These are phyloP conservation scores for Bolboschoenoplectus hybrid DNA, from an alignment of 202 grass and related monocot species.

Conservation along the genomic window DNA sequence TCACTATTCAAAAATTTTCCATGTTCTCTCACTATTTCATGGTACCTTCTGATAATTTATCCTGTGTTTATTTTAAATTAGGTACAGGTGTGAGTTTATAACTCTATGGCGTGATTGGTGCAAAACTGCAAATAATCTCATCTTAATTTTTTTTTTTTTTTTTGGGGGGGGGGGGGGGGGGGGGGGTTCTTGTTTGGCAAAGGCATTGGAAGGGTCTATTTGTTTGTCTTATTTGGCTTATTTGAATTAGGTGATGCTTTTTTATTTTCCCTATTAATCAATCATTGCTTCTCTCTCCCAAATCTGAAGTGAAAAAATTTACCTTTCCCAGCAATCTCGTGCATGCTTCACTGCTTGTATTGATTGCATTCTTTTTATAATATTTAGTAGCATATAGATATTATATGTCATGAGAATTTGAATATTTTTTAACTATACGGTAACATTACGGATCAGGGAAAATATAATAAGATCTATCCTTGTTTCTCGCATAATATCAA, in stretches of 20 bases:
- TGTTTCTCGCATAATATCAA: neutral
- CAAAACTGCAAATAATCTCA: neutral
- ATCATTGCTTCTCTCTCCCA: slow-evolving; percentile 18
- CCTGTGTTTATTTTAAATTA: neutral
- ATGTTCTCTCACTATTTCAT: neutral
- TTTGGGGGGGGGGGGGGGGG: neutral
- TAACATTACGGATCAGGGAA: neutral
- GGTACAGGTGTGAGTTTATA: neutral
- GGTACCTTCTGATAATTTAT: neutral
- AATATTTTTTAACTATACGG: neutral
- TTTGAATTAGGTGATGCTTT: neutral
- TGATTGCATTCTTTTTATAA: slow-evolving; percentile 8
- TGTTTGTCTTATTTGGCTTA: slow-evolving; percentile 1
- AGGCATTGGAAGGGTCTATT: neutral
- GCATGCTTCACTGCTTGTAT: slow-evolving; percentile 15
- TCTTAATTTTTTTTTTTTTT: too few relatives aligned
- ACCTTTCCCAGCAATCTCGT: slow-evolving; percentile 13
- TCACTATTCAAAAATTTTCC: neutral
- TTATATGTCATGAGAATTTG: neutral
- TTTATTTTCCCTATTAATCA: neutral
- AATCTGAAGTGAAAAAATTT: neutral
- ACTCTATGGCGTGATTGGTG: neutral
- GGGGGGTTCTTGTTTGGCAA: neutral
- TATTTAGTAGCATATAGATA: neutral
- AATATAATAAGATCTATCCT: neutral